Base-by-base conservation (phyloP, 2,329 filamentous ascomycete genomes). In the Trematosphaeria pertusa region DNA sequence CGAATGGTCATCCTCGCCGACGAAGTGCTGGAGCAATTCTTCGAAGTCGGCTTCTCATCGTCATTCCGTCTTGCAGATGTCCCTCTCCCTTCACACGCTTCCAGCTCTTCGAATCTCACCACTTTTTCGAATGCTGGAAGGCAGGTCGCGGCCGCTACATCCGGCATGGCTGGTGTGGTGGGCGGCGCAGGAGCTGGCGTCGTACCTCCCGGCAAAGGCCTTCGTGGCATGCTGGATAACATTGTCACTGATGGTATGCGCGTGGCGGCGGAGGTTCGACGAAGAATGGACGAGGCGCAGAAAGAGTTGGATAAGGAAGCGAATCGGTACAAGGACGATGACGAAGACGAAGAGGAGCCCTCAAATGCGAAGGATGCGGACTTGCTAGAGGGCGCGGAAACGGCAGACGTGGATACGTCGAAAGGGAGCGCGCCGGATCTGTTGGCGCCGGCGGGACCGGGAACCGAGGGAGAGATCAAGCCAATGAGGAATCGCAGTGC, bases 161-260 rank as follows among this genome's bases (percentile, higher is more conserved):
- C 70, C 2, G 69, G 66, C 3, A 66, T 74, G 17, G 56, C 78
- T 46, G 61, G 77, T 60, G 75, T 74, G 2, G 77, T 78, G 5
- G 77, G 69, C 38, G 72, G 69, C 39, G 72, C 65, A 36, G 60
- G 70, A 21, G 68, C 68, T 20, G 81, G 87, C 51, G 79, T 86
- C 63, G 79, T 83, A 24, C 84, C 79, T 35, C 80, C 84, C 1
- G 81, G 81, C 14, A 88, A 92, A 56, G 91, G 94, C 17, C 81
- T 99, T 1, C 83, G 94, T 32, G 94, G 94, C 15, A 94, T 99
- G 48, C 78, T 99, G 30, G 94, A 99, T 75, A 96, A 96, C 62
- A 97, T 99, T 62, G 94, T 97, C 55, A 96, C 89, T 1, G 94
- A 99, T 67, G 94, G 94, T 32, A 97, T 97, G 86, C 87, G 93